Evolutionary conservation across 306 rosid species (phyloP), one percentile per base, ranked within the genome.

Genomic region (Arachis stenosperma): DNA sequence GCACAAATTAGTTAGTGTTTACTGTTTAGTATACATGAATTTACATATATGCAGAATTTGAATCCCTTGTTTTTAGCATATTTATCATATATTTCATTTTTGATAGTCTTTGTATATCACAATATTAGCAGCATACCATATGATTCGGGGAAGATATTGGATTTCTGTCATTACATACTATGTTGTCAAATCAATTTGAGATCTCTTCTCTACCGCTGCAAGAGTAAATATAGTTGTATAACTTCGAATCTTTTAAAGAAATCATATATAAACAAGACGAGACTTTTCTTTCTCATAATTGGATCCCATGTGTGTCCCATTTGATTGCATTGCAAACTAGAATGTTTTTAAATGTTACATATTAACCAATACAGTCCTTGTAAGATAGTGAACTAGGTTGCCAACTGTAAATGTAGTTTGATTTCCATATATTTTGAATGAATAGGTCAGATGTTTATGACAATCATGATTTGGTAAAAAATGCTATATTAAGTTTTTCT

Each of bases 301-400:
- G 44, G 12, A 55, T 22, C 9, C 77, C 30, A 1, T 46, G n/a
- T 29, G 9, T 6, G 14, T 70, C 46, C 7, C 36, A 12, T 15
- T 71, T 65, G 41, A 39, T 67, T 65, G 59, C 43, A 43, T n/a
- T n/a, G 9, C 14, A 57, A 79, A 58, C 36, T 79, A 40, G 84
- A 55, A 65, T 65, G 39, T 50, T 55, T 42, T 46, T 30, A 71
- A 65, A 43, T 52, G 65, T 64, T 22, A 69, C 17, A 71, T 27
- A 55, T 51, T 44, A 50, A 58, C 56, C 13, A 36, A 59, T 51
- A 46, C 27, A 48, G 47, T 71, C 65, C 39, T 58, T 64, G 44
- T 69, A 51, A 15, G 53, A 44, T 44, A 41, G 47, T 65, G 61
- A 63, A 9, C 10, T 52, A 48, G 48, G 51, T 47, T 64, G 52